Base-by-base conservation (phyloP, 257 asterid species). In the Plantago major region DNA sequence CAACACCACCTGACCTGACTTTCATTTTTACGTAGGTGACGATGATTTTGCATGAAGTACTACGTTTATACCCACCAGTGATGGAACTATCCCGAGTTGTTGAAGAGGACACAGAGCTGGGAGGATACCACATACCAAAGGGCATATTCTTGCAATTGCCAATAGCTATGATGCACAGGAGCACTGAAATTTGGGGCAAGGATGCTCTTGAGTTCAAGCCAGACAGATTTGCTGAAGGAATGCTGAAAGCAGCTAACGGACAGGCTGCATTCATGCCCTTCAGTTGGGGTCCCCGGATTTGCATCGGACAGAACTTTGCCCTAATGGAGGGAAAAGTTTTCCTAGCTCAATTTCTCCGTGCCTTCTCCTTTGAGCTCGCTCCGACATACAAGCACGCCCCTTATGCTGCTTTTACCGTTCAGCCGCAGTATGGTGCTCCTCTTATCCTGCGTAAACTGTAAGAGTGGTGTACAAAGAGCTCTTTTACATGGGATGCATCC, bases 121-220 rank as follows among this genome's bases (percentile, higher is more conserved):
- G 61, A 2, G 47, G 46, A 50, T 37, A 13, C 3, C 22, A 17
- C n/a, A 12, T 71, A 37, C 76, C 68, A 11, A 53, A 58, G 3
- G 68, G 66, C 22, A 46, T 19, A 12, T 30, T 17, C n/a, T 48
- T 71, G 14, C 5, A 46, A 40, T 47, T 71, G 11, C 76, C 63
- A 60, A 44, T 42, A 59, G 5, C 42, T 2, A 43, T 38, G 33
- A 12, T 64, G 11, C 71, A 71, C 11, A 52, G 60, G 12, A 28
- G 55, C 40, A 48, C 44, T 45, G 67, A 65, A 45, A 30, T 33
- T 15, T 71, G 71, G 78, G 78, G 74, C 17, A 62, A 73, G 1
- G 78, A 73, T 26, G 68, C 71, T 0, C 50, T 37, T 16, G 71
- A 64, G 18, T 73, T 73, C 55, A 73, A 60, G 11, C 78, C 74